Conservation (phyloP, 352 stramenopile genomes). For the Pythium periplocum region DNA sequence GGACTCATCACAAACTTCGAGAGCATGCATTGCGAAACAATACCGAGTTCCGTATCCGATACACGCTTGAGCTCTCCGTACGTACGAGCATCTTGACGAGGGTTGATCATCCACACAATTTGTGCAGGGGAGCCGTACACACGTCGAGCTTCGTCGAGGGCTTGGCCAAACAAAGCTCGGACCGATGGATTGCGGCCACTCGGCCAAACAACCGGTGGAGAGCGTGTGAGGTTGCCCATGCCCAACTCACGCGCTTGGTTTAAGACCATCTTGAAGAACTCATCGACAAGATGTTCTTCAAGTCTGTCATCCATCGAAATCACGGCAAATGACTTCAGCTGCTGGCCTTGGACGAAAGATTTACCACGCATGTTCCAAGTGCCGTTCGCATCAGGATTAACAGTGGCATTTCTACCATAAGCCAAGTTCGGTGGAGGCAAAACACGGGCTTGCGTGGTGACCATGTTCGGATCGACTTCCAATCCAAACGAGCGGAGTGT, state of each 20-base stretch:
- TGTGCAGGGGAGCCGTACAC: conserved; percentile 28
- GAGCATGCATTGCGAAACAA: conserved; percentile 79
- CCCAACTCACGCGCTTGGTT: conserved; percentile 46
- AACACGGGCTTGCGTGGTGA: conserved; percentile 38
- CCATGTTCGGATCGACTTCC: conserved; percentile 48
- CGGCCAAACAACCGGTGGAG: conserved; percentile 41
- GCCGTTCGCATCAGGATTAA: conserved; percentile 21
- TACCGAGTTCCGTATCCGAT: conserved; percentile 60
- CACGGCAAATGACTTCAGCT: conserved; percentile 8
- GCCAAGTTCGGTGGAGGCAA: conserved; percentile 39
- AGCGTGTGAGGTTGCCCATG: conserved; percentile 30
- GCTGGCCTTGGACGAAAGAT: conserved; percentile 32
- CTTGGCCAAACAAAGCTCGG: conserved; percentile 34
- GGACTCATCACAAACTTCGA: conserved; percentile 52
- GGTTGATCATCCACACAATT: conserved; percentile 61
- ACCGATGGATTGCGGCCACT: conserved; percentile 27
- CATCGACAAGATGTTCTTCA: conserved; percentile 14
- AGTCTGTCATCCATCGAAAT: conserved; percentile 5
- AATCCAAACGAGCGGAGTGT: conserved; percentile 52
- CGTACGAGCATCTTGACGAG: conserved; percentile 28
- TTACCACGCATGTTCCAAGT: conserved; percentile 71
- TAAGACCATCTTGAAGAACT: conserved; percentile 61
- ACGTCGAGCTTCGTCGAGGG: conserved; percentile 22
- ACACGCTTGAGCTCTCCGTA: conserved; percentile 76
- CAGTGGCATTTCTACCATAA: conserved; percentile 30